Conservation (phyloP, 2,329 filamentous ascomycete species). For the Aspergillus thermomutatus region DNA sequence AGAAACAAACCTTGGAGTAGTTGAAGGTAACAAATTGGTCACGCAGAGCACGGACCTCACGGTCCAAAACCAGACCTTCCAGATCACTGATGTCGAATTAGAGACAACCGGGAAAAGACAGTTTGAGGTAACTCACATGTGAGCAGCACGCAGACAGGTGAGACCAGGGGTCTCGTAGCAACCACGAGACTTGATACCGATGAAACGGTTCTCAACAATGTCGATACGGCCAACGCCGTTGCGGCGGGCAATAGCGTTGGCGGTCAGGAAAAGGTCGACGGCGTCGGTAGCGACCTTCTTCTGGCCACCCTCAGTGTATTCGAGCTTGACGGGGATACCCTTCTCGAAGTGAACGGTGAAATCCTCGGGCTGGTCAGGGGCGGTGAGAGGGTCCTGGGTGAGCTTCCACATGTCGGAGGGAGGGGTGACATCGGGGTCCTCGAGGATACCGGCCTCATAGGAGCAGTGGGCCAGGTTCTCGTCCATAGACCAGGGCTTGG, state of each 20-base stretch:
- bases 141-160: constrained; percentile 32
- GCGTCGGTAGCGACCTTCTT: constrained; percentile 62
- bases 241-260: constrained; percentile 67
- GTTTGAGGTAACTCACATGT: constrained; percentile 28
- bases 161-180: constrained; percentile 63
- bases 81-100: constrained; percentile 20
- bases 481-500: constrained; percentile 52
- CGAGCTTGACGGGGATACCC: constrained; percentile 69
- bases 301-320: constrained; percentile 49
- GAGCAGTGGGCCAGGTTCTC: constrained; percentile 59
- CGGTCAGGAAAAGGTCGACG: constrained; percentile 67
- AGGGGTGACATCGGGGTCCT: constrained; percentile 58
- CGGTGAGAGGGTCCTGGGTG: constrained; percentile 64
- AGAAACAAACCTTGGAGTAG: constrained; percentile 50
- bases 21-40: constrained; percentile 68
- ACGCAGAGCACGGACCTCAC: constrained; percentile 64
- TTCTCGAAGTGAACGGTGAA: constrained; percentile 71
- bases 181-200: constrained; percentile 74
- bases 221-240: constrained; percentile 78
- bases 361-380: constrained; percentile 67
- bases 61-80: constrained; percentile 62
- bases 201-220: constrained; percentile 79
- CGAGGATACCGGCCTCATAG: constrained; percentile 69
- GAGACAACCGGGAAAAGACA: neutral
- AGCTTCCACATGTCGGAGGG: constrained; percentile 75